Evolutionary conservation across 2,329 filamentous ascomycete species (phyloP).

Genomic region (Calycina herbarum): DNA sequence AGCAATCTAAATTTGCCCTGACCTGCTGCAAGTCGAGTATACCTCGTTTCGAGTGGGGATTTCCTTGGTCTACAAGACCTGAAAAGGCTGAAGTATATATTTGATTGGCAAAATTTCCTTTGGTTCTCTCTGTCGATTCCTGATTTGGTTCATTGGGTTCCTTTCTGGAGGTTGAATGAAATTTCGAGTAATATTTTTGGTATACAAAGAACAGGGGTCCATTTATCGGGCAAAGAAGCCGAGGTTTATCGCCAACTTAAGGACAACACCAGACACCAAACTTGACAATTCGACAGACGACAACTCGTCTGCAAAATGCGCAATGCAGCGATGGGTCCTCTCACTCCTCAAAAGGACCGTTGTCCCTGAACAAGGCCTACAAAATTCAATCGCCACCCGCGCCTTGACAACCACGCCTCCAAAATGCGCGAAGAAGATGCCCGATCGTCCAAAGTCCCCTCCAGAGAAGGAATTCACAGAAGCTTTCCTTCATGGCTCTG

Average conservation of each 20-base stretch:
- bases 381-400: conserved; percentile 12
- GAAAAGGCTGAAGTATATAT: no score
- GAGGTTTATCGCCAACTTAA: not conserved
- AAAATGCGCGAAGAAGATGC: conserved; percentile 58
- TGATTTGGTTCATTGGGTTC: no score
- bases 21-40: no score
- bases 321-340: conserved; percentile 29
- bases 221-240: not conserved
- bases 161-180: no score
- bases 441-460: conserved; percentile 64
- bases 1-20: no score
- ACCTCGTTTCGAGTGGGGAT: no score
- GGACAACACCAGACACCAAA: not conserved
- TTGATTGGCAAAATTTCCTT: no score
- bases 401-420: conserved; percentile 23
- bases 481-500: conserved; percentile 84
- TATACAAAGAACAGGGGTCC: not conserved
- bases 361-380: conserved; percentile 19
- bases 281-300: not conserved
- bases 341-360: conserved; percentile 16
- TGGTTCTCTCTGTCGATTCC: no score
- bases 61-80: no score
- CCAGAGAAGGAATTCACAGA: conserved; percentile 80
- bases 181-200: not conserved
- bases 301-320: conserved; percentile 28